Base-by-base conservation (phyloP, 2,329 filamentous ascomycete species). In the Mycogone perniciosa region DNA sequence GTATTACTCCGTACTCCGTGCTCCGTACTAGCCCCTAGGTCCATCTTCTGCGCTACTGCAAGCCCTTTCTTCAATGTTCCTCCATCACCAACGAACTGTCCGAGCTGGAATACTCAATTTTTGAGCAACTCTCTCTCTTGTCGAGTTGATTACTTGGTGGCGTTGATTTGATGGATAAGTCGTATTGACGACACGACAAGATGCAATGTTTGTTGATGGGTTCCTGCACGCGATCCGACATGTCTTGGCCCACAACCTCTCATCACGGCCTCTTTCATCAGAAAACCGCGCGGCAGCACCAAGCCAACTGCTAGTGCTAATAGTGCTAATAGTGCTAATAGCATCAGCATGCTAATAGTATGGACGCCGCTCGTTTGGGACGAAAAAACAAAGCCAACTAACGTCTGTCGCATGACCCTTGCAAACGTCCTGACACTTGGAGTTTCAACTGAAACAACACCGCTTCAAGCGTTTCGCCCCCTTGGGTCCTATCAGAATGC, bases 371-470 rank as follows among this genome's bases (percentile, higher is more conserved):
- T 35, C 33, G 20, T 20, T 20, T 35, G 33, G 33, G 33, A 35
- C 7, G 33, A 35, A 11, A 8, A 35, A 35, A 35, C 7, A 35
- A 35, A 35, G 41, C 10, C 34, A 44, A 7, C 40, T 45, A 1
- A 7, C 4, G 10, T 29, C 27, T 39, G 8, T 37, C 60, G 62
- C 33, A 7, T 35, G 30, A 33, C 39, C 31, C 51, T 44, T 52
- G 53, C 45, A 27, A 45, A 20, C 48, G 46, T 51, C 59, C 74
- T 67, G 67, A 76, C 73, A 61, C 62, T 60, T 67, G 62, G 59
- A 60, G 72, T 76, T 75, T 76, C 74, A 72, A 56, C 60, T 69
- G 68, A 74, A 71, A 75, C 72, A 29, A 35, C 42, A 44, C 50
- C 44, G 48, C 39, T 39, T 44, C 43, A 27, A 26, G 44, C 27